Percentiles rank a stretch among this genome's conserved stretches.
These are phyloP conservation scores for Erythrobasidium hasegawianum DNA, from an alignment of 1,284 basidiomycete genomes.

Conservation along the genomic window DNA sequence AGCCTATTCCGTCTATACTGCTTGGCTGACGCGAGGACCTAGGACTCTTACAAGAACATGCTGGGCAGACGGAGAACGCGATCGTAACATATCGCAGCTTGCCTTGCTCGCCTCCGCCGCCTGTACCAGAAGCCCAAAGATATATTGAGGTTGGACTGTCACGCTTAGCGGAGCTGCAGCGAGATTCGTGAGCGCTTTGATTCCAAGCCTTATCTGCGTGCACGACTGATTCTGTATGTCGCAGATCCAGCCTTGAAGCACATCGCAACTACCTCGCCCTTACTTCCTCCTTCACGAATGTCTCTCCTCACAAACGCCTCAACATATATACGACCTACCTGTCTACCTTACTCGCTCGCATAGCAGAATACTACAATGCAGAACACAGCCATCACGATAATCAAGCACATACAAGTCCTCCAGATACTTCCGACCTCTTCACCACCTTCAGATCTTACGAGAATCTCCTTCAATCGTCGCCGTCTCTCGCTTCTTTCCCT, in stretches of 20 bases:
- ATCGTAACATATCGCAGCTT: conserved; percentile 17
- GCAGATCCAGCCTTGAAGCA: not conserved
- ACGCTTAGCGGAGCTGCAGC: conserved; percentile 8
- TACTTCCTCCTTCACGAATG: conserved; percentile 14
- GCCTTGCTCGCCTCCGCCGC: conserved; percentile 21
- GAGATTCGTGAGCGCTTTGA: not conserved
- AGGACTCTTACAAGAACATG: conserved; percentile 24
- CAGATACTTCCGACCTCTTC: conserved; percentile 19
- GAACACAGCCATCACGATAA: not conserved
- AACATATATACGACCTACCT: conserved; percentile 8
- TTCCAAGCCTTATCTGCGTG: too few species aligned
- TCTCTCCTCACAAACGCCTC: conserved; percentile 15
- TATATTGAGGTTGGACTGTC: conserved; percentile 24
- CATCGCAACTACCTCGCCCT: conserved; percentile 7
- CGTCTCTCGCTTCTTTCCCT: conserved; percentile 25
- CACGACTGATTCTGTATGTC: not conserved
- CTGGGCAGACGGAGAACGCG: not conserved
- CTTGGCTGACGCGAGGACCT: not conserved
- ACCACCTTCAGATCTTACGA: conserved; percentile 23
- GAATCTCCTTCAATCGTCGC: conserved; percentile 4
- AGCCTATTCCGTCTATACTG: not conserved
- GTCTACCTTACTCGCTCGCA: conserved; percentile 9
- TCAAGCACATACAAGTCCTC: not conserved
- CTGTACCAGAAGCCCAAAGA: conserved; percentile 30
- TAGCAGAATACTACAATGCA: not conserved